A percentile compares a stretch with the other conserved stretches of the same genome.
Evolutionary conservation across 371 early-diverging fungal genomes (phyloP).

Genomic region (Mycotypha africana): DNA sequence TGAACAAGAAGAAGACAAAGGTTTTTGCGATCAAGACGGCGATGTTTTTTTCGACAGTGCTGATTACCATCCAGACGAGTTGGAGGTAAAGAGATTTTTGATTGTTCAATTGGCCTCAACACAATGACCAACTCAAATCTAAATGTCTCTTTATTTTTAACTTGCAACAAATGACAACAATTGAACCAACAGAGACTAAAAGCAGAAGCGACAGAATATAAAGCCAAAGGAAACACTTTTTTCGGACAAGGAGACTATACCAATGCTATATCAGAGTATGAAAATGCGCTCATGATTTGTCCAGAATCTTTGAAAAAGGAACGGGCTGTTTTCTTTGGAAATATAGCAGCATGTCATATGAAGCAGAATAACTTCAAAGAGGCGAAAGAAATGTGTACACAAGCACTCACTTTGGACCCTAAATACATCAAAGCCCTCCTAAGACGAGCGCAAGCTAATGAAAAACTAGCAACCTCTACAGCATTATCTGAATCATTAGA

Average conservation of each 20-base stretch:
- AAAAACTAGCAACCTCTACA: conserved; percentile 44
- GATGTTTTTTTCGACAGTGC: conserved; percentile 38
- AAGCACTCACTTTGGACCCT: conserved; percentile 68
- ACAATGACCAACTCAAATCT: too few species aligned
- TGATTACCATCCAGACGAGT: conserved; percentile 31
- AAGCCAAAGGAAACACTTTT: conserved; percentile 44
- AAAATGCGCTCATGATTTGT: conserved; percentile 55
- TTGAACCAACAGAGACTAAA: conserved; percentile 18
- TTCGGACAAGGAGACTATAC: conserved; percentile 49
- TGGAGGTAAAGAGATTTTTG: conserved; percentile 33
- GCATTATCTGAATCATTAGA: conserved; percentile 53
- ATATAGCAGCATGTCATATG: conserved; percentile 67
- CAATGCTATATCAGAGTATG: conserved; percentile 52
- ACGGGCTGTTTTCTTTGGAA: conserved; percentile 53
- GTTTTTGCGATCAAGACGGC: conserved; percentile 24
- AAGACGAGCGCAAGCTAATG: conserved; percentile 79
- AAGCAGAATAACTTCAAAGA: conserved; percentile 50
- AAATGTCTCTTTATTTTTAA: too few species aligned
- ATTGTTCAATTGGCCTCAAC: too few species aligned
- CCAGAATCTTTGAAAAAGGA: conserved; percentile 40
- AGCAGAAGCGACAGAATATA: conserved; percentile 46
- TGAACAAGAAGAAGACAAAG: background rate
- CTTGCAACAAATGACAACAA: background rate
- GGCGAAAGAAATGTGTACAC: conserved; percentile 42
- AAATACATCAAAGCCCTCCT: conserved; percentile 71